Percentiles rank a stretch among this genome's conserved stretches.
These are phyloP conservation scores for Osmanthus fragrans DNA, from an alignment of 257 asterid species.

Conservation along the genomic window DNA sequence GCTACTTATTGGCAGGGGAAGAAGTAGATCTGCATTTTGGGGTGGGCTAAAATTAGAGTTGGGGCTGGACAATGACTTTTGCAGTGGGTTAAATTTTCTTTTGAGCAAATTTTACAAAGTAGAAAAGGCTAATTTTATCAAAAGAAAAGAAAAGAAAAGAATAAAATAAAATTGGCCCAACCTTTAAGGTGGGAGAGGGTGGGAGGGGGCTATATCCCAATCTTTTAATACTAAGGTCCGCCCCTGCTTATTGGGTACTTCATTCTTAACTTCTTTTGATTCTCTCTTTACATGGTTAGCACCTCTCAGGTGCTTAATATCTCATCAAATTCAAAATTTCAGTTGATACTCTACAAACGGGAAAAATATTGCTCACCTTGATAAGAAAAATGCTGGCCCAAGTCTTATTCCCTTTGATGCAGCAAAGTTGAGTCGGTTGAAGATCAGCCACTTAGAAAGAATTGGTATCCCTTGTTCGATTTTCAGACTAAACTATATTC, in stretches of 20 bases:
- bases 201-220: not conserved
- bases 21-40: not conserved
- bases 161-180: not conserved
- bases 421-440: slow-evolving; percentile 84
- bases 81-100: not conserved
- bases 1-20: not conserved
- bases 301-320: slow-evolving; percentile 12
- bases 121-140: not conserved
- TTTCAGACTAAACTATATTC: slow-evolving; percentile 80
- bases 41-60: not conserved
- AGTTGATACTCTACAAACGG: slow-evolving; percentile 10
- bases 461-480: slow-evolving; percentile 97
- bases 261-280: not conserved
- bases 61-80: not conserved
- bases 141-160: not conserved
- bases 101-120: not conserved
- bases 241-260: slow-evolving; percentile 2
- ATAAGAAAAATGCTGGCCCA: slow-evolving; percentile 84
- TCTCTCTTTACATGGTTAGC: slow-evolving; percentile 2
- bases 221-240: not conserved
- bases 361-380: slow-evolving; percentile 62
- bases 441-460: slow-evolving; percentile 87
- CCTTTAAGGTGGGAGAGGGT: not conserved
- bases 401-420: slow-evolving; percentile 82
- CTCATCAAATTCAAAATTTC: not conserved